These are phyloP conservation scores for Mimosa pudica DNA, from an alignment of 306 rosid genomes.

Conservation along the genomic window DNA sequence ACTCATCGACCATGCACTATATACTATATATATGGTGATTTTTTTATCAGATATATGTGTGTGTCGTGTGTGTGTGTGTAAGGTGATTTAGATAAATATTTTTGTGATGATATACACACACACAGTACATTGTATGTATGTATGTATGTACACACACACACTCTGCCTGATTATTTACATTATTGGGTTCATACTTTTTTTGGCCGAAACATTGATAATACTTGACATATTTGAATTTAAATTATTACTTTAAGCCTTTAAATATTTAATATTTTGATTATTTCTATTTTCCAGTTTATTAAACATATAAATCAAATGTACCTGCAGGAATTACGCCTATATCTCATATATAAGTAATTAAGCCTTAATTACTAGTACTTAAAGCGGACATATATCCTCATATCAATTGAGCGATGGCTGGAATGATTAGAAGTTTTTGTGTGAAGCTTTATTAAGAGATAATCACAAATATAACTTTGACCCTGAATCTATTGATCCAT, in stretches of 20 bases:
- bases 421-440: neutral
- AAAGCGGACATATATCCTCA: neutral
- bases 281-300: neutral
- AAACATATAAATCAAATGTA: neutral
- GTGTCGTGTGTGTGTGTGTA: too few species aligned
- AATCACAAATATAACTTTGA: neutral
- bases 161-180: neutral
- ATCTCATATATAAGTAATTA: neutral
- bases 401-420: neutral
- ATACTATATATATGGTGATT: neutral
- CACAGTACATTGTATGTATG: too few species aligned
- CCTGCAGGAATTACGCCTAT: too few species aligned
- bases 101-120: neutral
- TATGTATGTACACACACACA: neutral
- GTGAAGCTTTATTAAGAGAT: neutral
- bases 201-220: neutral
- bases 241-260: neutral
- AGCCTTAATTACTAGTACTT: neutral
- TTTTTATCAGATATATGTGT: too few species aligned
- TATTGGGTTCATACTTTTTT: too few species aligned
- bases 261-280: neutral
- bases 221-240: neutral
- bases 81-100: neutral
- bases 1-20: slow-evolving; percentile 10
- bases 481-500: neutral